A percentile compares a stretch with the other conserved stretches of the same genome.
Evolutionary conservation across 176 grass and related monocot species (phyloP).

Genomic region (Pontederia paniculata): DNA sequence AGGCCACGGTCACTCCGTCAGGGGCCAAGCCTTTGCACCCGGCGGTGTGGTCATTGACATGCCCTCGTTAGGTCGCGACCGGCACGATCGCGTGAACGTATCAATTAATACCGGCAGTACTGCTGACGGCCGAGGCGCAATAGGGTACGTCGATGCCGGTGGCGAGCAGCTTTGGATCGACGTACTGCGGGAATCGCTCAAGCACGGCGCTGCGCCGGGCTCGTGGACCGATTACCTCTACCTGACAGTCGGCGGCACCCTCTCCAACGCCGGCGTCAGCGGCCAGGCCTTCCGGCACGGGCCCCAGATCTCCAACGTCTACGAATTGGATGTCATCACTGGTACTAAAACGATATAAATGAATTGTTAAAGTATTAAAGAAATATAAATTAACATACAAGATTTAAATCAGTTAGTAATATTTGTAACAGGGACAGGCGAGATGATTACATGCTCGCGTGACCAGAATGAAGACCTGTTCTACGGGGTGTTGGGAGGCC

Average conservation of each 20-base stretch:
- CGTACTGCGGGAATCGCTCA: constrained; percentile 33
- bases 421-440: constrained; percentile 59
- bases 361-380: too few relatives aligned
- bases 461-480: constrained; percentile 39
- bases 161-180: constrained; percentile 52
- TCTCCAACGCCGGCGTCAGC: constrained; percentile 70
- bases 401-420: too few relatives aligned
- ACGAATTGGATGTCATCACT: constrained; percentile 55
- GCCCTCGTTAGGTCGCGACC: constrained; percentile 15
- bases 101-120: constrained; percentile 1
- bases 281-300: constrained; percentile 52
- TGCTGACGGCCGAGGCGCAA: neutral
- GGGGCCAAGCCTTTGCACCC: constrained; percentile 24
- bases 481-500: constrained; percentile 37
- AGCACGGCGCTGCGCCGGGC: constrained; percentile 28
- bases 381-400: too few relatives aligned
- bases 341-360: too few relatives aligned
- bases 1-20: constrained; percentile 36
- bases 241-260: constrained; percentile 51
- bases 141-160: constrained; percentile 31
- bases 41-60: constrained; percentile 53
- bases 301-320: constrained; percentile 59
- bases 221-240: constrained; percentile 51
- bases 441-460: constrained; percentile 34
- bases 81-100: constrained; percentile 25